Evolutionary conservation across 1,139 yeast genomes (phyloP).

Genomic region (Candida sojae): DNA sequence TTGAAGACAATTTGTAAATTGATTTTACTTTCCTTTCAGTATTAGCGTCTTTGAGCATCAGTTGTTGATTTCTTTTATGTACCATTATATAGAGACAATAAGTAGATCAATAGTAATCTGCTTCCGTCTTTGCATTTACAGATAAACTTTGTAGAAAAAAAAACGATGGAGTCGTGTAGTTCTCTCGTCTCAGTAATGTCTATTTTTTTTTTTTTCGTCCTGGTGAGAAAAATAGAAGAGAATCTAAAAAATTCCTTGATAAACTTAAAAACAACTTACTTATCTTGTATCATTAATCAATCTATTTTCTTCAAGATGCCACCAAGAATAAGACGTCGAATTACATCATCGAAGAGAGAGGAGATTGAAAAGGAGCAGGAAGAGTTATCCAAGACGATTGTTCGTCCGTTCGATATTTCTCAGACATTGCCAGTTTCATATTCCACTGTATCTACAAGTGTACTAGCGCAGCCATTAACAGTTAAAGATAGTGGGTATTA

Average conservation of each 20-base stretch:
- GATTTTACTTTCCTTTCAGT: neutral
- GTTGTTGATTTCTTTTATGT: neutral
- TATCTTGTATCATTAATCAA: neutral
- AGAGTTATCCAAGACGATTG: slow-evolving; percentile 42
- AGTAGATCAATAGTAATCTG: too few species aligned
- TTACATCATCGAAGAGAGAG: slow-evolving; percentile 48
- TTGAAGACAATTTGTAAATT: slow-evolving; percentile 30
- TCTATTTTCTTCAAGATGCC: slow-evolving; percentile 27
- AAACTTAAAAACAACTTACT: neutral
- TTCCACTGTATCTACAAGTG: slow-evolving; percentile 45
- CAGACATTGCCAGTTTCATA: slow-evolving; percentile 73
- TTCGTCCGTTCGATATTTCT: slow-evolving; percentile 67
- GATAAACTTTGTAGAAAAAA: too few species aligned
- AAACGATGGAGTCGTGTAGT: neutral
- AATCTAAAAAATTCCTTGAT: neutral
- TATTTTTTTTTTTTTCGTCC: neutral
- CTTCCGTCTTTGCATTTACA: too few species aligned
- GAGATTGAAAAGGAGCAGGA: slow-evolving; percentile 51
- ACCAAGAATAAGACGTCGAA: slow-evolving; percentile 48
- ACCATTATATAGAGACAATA: neutral
- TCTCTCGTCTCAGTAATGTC: neutral
- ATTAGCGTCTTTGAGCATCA: neutral
- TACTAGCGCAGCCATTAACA: slow-evolving; percentile 65
- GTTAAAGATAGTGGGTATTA: slow-evolving; percentile 73
- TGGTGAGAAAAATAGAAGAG: neutral